These are phyloP conservation scores for Scheffersomyces illinoinensis DNA, from an alignment of 1,139 yeast species.

Conservation along the genomic window DNA sequence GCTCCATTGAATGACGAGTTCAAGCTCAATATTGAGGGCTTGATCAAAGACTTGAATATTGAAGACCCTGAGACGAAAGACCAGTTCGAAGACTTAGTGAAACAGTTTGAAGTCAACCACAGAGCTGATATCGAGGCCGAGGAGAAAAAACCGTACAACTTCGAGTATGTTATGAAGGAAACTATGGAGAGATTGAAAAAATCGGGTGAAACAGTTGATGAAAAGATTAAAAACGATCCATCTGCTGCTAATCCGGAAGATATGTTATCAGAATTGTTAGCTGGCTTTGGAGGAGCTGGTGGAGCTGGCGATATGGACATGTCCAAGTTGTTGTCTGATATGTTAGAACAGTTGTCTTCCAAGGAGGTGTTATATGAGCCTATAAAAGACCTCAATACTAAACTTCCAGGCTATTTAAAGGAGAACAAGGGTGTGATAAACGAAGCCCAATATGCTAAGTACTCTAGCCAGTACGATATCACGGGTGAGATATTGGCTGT, in stretches of 20 bases:
- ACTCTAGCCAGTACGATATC: conserved; percentile 54
- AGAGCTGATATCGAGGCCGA: conserved; percentile 38
- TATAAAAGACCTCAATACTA: conserved; percentile 73
- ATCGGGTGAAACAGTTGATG: conserved; percentile 67
- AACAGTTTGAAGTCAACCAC: conserved; percentile 44
- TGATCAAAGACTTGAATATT: conserved; percentile 57
- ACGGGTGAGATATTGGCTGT: conserved; percentile 54
- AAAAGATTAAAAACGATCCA: conserved; percentile 55
- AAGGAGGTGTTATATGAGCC: conserved; percentile 90
- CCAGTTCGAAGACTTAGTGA: conserved; percentile 53
- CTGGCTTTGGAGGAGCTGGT: conserved; percentile 41
- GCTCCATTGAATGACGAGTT: conserved; percentile 41
- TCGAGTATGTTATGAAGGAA: conserved; percentile 76
- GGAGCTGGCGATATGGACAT: conserved; percentile 53
- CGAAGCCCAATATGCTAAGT: conserved; percentile 50
- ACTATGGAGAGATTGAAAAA: conserved; percentile 78
- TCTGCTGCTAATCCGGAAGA: conserved; percentile 55
- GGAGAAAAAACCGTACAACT: conserved; percentile 40
- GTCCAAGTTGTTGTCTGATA: conserved; percentile 68
- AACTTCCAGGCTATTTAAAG: conserved; percentile 64
- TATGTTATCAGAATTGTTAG: conserved; percentile 53
- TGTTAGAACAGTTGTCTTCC: conserved; percentile 82
- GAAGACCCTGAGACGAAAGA: conserved; percentile 62
- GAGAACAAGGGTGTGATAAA: conserved; percentile 47
- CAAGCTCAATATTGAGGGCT: conserved; percentile 52